These are phyloP conservation scores for Saraca asoca DNA, from an alignment of 331 rosid genomes.

Conservation along the genomic window DNA sequence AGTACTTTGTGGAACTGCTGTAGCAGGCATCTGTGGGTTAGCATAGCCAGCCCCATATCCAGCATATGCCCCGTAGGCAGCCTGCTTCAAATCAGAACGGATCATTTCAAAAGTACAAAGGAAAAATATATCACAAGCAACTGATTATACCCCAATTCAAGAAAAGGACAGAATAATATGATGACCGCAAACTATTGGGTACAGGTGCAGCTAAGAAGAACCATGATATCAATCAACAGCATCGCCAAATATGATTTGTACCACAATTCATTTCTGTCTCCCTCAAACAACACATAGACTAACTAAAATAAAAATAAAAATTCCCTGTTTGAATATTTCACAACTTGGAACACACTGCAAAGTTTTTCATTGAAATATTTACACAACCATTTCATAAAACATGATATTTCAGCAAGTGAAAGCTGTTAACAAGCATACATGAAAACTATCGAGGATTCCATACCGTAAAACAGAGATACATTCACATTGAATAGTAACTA, in stretches of 20 bases:
- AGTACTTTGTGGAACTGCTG: conserved; percentile 59
- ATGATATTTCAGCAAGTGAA: no score
- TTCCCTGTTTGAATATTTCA: no score
- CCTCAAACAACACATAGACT: no score
- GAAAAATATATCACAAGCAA: neutral
- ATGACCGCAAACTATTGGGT: neutral
- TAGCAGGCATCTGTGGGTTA: conserved; percentile 56
- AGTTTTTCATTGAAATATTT: neutral
- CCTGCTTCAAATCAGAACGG: conserved; percentile 47
- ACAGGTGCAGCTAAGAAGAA: neutral
- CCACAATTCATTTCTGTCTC: neutral
- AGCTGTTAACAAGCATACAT: neutral
- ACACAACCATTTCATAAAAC: no score
- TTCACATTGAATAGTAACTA: neutral
- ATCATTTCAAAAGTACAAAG: neutral
- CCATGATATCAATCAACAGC: neutral
- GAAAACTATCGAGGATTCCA: neutral
- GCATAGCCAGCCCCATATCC: conserved; percentile 77
- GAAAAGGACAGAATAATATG: neutral
- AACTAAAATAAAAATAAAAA: no score
- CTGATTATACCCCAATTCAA: neutral
- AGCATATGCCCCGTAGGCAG: conserved; percentile 70
- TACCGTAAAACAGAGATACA: neutral
- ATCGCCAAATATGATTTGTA: neutral
- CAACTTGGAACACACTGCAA: no score